Percentiles rank a stretch among this genome's conserved stretches.
Evolutionary conservation across 2,329 filamentous ascomycete species (phyloP).

Genomic region (Aspergillus ustus): DNA sequence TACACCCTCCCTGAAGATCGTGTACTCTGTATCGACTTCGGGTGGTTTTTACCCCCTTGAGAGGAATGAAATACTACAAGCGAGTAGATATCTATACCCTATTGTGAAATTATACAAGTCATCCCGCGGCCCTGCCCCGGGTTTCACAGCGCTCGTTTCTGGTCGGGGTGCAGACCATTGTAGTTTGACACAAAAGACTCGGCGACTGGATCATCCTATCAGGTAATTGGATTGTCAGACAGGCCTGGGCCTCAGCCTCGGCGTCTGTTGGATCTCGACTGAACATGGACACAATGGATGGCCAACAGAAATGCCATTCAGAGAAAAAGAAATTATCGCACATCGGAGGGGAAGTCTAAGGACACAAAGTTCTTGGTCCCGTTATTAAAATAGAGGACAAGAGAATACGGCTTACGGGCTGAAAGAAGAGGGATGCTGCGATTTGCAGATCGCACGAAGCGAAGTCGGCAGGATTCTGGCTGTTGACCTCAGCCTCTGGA

Average conservation of each 20-base stretch:
- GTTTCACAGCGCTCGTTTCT: not conserved
- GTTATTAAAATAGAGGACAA: not conserved
- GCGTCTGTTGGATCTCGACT: not conserved
- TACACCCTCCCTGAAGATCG: not conserved
- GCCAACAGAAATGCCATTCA: not conserved
- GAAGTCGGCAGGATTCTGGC: slow-evolving; percentile 11
- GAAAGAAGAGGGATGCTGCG: not conserved
- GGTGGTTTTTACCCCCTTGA: not conserved
- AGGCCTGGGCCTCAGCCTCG: slow-evolving; percentile 4
- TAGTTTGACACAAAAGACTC: not conserved
- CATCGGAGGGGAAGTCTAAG: not conserved
- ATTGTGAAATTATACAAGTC: not conserved
- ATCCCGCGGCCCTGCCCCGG: not conserved
- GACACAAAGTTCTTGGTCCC: not conserved
- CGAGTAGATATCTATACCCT: not conserved
- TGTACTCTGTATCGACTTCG: not conserved
- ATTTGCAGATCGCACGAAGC: slow-evolving; percentile 14
- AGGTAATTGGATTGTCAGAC: not conserved
- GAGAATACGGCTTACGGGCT: not conserved
- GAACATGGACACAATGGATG: not conserved
- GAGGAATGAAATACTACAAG: not conserved
- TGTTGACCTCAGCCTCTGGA: not conserved
- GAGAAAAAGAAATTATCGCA: not conserved
- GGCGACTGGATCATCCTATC: not conserved
- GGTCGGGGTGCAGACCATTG: not conserved